phyloP scores from a whole-genome alignment of 768 basidiomycete genomes.

The Chiua virens region DNA sequence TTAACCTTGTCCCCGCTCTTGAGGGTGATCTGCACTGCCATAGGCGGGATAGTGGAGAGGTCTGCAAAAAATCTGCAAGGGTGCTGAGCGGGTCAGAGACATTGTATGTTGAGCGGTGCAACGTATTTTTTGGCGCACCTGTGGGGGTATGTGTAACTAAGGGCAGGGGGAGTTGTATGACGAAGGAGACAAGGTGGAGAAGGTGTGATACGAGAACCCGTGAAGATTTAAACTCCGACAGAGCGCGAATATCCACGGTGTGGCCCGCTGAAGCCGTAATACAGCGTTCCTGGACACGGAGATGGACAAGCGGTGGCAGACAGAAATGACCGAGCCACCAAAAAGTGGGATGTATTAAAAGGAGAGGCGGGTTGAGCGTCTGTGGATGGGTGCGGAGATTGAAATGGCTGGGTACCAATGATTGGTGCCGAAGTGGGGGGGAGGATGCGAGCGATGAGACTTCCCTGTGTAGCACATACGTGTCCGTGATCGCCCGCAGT shows the following conservation, averaged over 20 bases:
- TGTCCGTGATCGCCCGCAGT: background rate
- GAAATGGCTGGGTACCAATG: no score
- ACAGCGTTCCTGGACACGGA: background rate
- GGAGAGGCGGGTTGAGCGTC: background rate
- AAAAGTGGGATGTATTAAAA: background rate
- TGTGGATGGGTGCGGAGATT: slow-evolving; percentile 6
- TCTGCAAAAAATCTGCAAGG: slow-evolving; percentile 29
- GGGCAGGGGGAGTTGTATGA: slow-evolving; percentile 25
- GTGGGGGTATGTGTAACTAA: slow-evolving; percentile 17
- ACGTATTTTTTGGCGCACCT: slow-evolving; percentile 27
- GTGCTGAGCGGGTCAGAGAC: slow-evolving; percentile 4
- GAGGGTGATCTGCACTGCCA: slow-evolving; percentile 50
- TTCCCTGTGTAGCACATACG: slow-evolving; percentile 11
- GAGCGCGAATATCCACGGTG: slow-evolving; percentile 32
- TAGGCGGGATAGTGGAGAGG: slow-evolving; percentile 18
- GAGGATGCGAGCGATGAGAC: slow-evolving; percentile 1
- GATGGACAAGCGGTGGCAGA: background rate
- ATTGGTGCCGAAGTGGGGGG: slow-evolving; percentile 2
- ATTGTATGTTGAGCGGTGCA: background rate
- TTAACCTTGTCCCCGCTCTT: slow-evolving; percentile 84
- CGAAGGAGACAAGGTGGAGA: slow-evolving; percentile 36
- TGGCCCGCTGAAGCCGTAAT: slow-evolving; percentile 1
- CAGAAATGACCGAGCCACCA: background rate
- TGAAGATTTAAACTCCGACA: slow-evolving; percentile 36
- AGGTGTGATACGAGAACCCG: slow-evolving; percentile 32